Conservation (phyloP, 257 asterid species). For the Nicotiana otophora region DNA sequence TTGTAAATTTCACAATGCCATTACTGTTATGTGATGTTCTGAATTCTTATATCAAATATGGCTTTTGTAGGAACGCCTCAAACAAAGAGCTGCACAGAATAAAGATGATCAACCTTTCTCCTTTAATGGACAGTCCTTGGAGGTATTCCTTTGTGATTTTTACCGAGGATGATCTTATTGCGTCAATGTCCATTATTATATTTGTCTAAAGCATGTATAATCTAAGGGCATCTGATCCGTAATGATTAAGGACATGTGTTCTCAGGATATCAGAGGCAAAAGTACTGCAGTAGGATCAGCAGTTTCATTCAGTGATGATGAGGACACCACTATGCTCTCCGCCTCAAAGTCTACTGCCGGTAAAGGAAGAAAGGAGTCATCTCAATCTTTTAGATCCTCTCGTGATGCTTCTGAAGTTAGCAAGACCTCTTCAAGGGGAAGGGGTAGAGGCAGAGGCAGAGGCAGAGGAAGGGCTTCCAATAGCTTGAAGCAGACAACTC, state of each 20-base stretch:
- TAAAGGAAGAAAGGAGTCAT: slow-evolving; percentile 55
- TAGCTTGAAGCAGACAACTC: slow-evolving; percentile 83
- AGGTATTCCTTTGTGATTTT: slow-evolving; percentile 37
- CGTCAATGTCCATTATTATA: neutral
- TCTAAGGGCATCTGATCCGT: slow-evolving; percentile 5
- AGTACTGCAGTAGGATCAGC: slow-evolving; percentile 46
- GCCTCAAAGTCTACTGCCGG: slow-evolving; percentile 45
- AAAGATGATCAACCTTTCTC: slow-evolving; percentile 52
- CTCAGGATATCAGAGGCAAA: slow-evolving; percentile 41
- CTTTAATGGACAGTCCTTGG: slow-evolving; percentile 51
- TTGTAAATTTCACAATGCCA: neutral
- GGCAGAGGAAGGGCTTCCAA: slow-evolving; percentile 75
- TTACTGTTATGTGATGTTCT: neutral
- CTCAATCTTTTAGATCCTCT: slow-evolving; percentile 58
- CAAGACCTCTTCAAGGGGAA: slow-evolving; percentile 74
- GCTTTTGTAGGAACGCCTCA: slow-evolving; percentile 73
- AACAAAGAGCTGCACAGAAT: slow-evolving; percentile 52
- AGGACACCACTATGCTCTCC: slow-evolving; percentile 46
- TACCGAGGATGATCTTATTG: slow-evolving; percentile 7
- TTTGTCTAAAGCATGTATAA: slow-evolving; percentile 10
- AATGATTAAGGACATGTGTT: neutral
- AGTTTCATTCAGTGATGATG: slow-evolving; percentile 83
- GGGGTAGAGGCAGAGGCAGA: slow-evolving; percentile 81
- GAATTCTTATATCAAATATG: neutral
- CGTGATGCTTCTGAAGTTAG: slow-evolving; percentile 47